Evolutionary conservation across 345 rosid species (phyloP).

Genomic region (Gossypium longicalyx): DNA sequence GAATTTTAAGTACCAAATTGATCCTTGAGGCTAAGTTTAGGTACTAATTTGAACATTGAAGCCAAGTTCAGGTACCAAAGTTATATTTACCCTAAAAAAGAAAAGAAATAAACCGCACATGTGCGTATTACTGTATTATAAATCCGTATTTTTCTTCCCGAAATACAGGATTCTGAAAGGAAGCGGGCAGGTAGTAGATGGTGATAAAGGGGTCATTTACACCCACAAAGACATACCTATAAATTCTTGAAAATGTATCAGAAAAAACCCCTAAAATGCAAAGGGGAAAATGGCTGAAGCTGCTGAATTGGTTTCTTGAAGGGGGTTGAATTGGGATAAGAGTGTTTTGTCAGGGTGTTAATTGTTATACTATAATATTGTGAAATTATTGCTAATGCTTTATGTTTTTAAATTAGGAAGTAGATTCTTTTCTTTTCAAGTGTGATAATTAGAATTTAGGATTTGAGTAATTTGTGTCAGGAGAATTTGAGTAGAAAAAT

Average conservation of each 20-base stretch:
- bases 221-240: conserved; percentile 61
- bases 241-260: conserved; percentile 14
- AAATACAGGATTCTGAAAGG: conserved; percentile 88
- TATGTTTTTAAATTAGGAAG: neutral
- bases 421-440: neutral
- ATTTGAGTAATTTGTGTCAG: no score
- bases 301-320: neutral
- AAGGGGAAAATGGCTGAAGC: neutral
- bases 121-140: neutral
- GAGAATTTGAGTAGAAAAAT: no score
- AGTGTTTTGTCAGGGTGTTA: neutral
- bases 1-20: no score
- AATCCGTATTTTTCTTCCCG: neutral
- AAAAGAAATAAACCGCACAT: neutral
- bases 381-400: neutral
- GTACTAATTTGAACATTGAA: no score
- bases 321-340: neutral
- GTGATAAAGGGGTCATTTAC: conserved; percentile 71
- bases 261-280: neutral
- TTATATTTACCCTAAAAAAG: no score
- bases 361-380: neutral
- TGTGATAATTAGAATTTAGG: neutral
- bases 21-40: no score
- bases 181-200: conserved; percentile 86
- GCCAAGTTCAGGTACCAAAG: no score